Conservation (phyloP, 2,329 filamentous ascomycete genomes). For the Calonectria hawksworthii region DNA sequence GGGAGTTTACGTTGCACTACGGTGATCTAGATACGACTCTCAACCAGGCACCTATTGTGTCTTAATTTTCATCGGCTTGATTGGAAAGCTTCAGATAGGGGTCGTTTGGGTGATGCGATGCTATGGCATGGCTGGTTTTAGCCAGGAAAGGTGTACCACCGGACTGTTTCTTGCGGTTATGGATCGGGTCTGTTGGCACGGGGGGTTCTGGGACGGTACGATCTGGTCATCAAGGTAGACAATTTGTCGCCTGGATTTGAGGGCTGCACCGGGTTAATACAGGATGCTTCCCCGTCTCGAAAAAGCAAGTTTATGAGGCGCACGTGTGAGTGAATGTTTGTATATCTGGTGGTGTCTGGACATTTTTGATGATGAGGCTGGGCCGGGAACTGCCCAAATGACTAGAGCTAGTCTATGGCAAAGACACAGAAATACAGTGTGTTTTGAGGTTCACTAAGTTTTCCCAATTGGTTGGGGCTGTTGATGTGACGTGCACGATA, state of each 20-base stretch:
- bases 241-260: constrained; percentile 44
- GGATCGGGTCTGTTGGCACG: constrained; percentile 48
- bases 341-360: constrained; percentile 4
- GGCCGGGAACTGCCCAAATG: neutral
- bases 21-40: constrained; percentile 70
- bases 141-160: constrained; percentile 40
- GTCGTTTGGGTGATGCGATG: constrained; percentile 25
- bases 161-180: constrained; percentile 49
- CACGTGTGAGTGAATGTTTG: constrained; percentile 17
- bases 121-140: constrained; percentile 35
- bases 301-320: constrained; percentile 10
- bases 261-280: constrained; percentile 43
- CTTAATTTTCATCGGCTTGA: constrained; percentile 36
- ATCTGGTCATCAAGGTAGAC: constrained; percentile 45
- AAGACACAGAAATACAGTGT: constrained; percentile 2
- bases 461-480: too few relatives aligned
- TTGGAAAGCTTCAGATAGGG: constrained; percentile 24
- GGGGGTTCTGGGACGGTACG: constrained; percentile 48
- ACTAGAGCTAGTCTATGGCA: neutral
- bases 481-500: neutral
- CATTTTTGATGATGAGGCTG: neutral
- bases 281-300: constrained; percentile 45
- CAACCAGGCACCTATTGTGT: constrained; percentile 49
- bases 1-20: constrained; percentile 73
- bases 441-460: neutral